Percentiles rank a stretch among this genome's conserved stretches.
Evolutionary conservation across 345 rosid genomes (phyloP).

Genomic region (Physaria fendleri): DNA sequence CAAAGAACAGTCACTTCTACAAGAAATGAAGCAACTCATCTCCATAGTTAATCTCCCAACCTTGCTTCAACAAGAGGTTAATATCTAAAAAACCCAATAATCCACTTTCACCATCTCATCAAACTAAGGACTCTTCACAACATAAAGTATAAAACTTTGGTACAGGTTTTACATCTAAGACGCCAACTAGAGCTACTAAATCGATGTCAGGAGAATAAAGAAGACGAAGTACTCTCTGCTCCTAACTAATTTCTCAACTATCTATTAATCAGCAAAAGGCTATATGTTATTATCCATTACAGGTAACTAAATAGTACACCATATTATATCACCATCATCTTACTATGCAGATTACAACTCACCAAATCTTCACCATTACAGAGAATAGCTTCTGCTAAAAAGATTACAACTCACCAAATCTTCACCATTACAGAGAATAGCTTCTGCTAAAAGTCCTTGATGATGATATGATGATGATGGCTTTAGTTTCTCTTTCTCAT

Average conservation of each 20-base stretch:
- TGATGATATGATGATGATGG: slow-evolving; percentile 36
- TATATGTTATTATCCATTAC: neutral
- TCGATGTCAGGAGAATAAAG: too few species aligned
- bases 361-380: too few species aligned
- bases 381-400: too few species aligned
- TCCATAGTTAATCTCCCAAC: slow-evolving; percentile 48
- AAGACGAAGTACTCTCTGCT: too few species aligned
- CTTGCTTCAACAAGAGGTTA: slow-evolving; percentile 91
- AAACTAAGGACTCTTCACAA: neutral
- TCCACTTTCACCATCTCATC: neutral
- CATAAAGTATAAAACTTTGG: too few species aligned
- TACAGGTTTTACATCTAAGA: too few species aligned
- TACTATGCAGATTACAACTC: neutral
- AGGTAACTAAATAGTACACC: neutral
- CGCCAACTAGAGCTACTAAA: too few species aligned
- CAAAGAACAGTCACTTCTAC: slow-evolving; percentile 48
- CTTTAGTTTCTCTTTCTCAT: slow-evolving; percentile 53
- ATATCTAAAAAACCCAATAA: neutral
- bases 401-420: neutral
- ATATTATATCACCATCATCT: neutral
- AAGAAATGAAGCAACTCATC: slow-evolving; percentile 48
- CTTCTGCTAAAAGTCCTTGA: slow-evolving; percentile 52
- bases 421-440: slow-evolving; percentile 61
- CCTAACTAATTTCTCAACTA: too few species aligned
- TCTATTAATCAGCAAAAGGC: neutral